phyloP scores from a whole-genome alignment of 2,329 filamentous ascomycete genomes.

The Xylariomycetidae sp. region DNA sequence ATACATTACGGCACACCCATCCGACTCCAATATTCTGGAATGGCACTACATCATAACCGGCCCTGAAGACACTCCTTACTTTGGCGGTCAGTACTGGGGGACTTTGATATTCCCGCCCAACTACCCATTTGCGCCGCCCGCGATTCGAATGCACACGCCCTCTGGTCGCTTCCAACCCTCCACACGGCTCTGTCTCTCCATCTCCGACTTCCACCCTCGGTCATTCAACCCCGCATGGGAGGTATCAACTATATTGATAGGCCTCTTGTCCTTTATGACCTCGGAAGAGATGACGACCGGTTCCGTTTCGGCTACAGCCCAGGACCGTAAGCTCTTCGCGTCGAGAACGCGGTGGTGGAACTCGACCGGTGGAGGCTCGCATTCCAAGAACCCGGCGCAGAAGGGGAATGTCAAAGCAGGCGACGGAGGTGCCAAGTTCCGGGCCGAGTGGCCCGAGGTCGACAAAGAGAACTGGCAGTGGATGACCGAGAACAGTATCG shows the following conservation, averaged over 20 bases:
- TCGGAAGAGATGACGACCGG: slow-evolving; percentile 98
- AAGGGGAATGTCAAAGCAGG: slow-evolving; percentile 86
- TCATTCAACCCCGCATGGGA: slow-evolving; percentile 99
- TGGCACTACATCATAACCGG: slow-evolving; percentile 97
- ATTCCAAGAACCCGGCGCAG: slow-evolving; percentile 47
- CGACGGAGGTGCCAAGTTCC: slow-evolving; percentile 88
- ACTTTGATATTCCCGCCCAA: slow-evolving; percentile 92
- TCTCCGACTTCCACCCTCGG: slow-evolving; percentile 96
- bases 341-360: slow-evolving; percentile 91
- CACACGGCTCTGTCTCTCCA: slow-evolving; percentile 87
- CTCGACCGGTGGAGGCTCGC: slow-evolving; percentile 80
- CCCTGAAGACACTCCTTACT: slow-evolving; percentile 88
- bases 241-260: slow-evolving; percentile 92
- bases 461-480: slow-evolving; percentile 88
- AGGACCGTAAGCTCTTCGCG: slow-evolving; percentile 75
- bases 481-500: slow-evolving; percentile 81
- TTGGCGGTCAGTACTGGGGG: slow-evolving; percentile 96
- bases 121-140: slow-evolving; percentile 94
- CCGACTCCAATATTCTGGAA: slow-evolving; percentile 89
- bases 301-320: slow-evolving; percentile 70
- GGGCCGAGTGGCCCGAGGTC: slow-evolving; percentile 81
- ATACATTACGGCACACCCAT: slow-evolving; percentile 84
- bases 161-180: slow-evolving; percentile 93
- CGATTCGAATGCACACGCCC: slow-evolving; percentile 98
- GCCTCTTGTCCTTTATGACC: slow-evolving; percentile 95